phyloP scores from a whole-genome alignment of 768 basidiomycete species.

The Kwoniella botswanensis region DNA sequence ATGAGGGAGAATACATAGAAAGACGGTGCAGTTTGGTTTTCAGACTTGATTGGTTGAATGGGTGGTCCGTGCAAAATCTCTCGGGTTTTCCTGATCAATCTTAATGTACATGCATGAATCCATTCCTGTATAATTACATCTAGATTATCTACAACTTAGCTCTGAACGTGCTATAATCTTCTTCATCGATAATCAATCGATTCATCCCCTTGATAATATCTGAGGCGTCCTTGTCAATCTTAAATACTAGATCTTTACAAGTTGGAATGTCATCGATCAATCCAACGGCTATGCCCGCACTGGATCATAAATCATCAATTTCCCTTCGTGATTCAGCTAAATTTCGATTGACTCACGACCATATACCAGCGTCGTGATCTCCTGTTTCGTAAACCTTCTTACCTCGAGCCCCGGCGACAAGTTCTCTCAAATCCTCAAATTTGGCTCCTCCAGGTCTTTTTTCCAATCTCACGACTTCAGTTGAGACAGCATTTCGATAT shows the following conservation, averaged over 20 bases:
- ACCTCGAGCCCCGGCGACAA: constrained; percentile 60
- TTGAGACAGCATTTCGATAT: constrained; percentile 70
- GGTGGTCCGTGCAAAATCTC: background rate
- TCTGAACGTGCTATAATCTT: background rate
- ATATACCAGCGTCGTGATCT: constrained; percentile 85
- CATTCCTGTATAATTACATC: background rate
- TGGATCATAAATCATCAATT: constrained; percentile 14
- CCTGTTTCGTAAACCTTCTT: constrained; percentile 68
- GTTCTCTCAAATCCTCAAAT: constrained; percentile 79
- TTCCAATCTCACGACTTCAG: constrained; percentile 85
- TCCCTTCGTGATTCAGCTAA: background rate
- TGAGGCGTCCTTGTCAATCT: constrained; percentile 77
- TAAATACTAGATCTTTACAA: constrained; percentile 71
- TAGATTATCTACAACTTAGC: constrained; percentile 19
- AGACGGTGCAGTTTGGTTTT: background rate
- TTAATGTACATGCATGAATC: too few species aligned
- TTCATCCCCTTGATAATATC: constrained; percentile 63
- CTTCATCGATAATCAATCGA: constrained; percentile 22
- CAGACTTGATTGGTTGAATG: background rate
- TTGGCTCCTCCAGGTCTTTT: constrained; percentile 79
- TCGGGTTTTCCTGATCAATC: too few species aligned
- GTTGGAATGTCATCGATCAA: constrained; percentile 81
- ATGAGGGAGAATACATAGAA: too few species aligned
- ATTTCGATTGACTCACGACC: constrained; percentile 61
- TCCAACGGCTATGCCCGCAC: constrained; percentile 57